Percentiles rank a stretch among this genome's conserved stretches.
Evolutionary conservation across 2,329 filamentous ascomycete species (phyloP).

Genomic region (Apiospora rasikravindrae): DNA sequence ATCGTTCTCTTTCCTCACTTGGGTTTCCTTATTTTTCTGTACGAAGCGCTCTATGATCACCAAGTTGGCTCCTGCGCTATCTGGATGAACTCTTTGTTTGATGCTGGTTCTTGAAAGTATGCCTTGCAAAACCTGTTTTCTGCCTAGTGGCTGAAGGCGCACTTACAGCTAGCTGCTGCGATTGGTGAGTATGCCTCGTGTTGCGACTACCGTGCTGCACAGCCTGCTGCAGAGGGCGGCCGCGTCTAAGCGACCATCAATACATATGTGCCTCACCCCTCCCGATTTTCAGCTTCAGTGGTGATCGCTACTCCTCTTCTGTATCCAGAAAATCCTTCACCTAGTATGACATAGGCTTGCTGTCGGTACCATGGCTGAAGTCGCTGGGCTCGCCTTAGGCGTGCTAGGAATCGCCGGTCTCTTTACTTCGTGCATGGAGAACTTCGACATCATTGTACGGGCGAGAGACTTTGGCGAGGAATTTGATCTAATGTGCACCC

Average conservation of each 20-base stretch:
- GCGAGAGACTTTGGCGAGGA: constrained; percentile 31
- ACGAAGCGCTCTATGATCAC: no score
- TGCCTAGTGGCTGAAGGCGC: neutral
- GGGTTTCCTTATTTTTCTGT: no score
- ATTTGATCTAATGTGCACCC: constrained; percentile 30
- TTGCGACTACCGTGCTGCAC: neutral
- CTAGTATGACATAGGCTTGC: neutral
- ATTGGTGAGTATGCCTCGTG: neutral
- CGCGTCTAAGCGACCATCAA: no score
- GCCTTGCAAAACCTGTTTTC: neutral
- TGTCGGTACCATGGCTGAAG: constrained; percentile 23
- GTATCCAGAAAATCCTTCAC: neutral
- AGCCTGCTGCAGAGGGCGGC: no score
- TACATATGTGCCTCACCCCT: no score
- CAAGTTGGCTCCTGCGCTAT: no score
- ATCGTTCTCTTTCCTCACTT: no score
- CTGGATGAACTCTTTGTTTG: no score
- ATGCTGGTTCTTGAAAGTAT: no score
- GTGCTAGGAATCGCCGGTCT: constrained; percentile 33
- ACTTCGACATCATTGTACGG: constrained; percentile 33
- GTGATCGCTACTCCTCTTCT: no score
- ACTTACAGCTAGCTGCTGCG: neutral
- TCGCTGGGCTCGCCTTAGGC: constrained; percentile 28
- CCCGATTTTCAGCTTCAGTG: neutral
- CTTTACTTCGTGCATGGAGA: constrained; percentile 34